These are phyloP conservation scores for Aechmea fasciata DNA, from an alignment of 176 grass and related monocot genomes.

Conservation along the genomic window DNA sequence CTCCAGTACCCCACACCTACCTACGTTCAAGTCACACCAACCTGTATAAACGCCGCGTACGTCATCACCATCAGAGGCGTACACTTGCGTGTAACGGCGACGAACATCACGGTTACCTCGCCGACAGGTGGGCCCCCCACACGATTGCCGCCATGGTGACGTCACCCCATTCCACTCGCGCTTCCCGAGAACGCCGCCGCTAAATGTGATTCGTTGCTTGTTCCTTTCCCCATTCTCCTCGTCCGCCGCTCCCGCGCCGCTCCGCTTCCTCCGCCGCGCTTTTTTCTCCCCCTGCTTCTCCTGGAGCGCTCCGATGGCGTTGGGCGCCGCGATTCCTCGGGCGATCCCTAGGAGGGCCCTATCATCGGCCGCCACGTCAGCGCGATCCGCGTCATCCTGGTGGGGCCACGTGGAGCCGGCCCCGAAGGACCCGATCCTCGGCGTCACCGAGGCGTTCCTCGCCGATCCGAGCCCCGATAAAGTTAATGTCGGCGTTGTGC, in stretches of 20 bases:
- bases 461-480: slow-evolving; percentile 68
- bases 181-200: neutral
- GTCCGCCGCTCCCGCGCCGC: neutral
- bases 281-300: neutral
- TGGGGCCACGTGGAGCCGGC: slow-evolving; percentile 83
- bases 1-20: no score
- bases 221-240: neutral
- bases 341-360: neutral
- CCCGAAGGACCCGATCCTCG: slow-evolving; percentile 92
- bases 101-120: no score
- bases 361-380: neutral
- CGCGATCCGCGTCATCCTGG: slow-evolving; percentile 59
- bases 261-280: no score
- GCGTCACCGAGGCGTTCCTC: slow-evolving; percentile 95
- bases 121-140: no score
- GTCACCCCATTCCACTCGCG: neutral
- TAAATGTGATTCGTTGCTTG: neutral
- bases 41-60: no score
- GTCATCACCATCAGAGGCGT: no score
- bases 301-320: slow-evolving; percentile 1
- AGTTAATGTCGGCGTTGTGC: slow-evolving; percentile 83
- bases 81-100: no score
- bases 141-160: no score
- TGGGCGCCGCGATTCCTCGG: slow-evolving; percentile 28
- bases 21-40: no score